Evolutionary conservation across 2,329 filamentous ascomycete genomes (phyloP), one percentile per base, ranked within the genome.

Genomic region (Pyrenochaeta sp.): DNA sequence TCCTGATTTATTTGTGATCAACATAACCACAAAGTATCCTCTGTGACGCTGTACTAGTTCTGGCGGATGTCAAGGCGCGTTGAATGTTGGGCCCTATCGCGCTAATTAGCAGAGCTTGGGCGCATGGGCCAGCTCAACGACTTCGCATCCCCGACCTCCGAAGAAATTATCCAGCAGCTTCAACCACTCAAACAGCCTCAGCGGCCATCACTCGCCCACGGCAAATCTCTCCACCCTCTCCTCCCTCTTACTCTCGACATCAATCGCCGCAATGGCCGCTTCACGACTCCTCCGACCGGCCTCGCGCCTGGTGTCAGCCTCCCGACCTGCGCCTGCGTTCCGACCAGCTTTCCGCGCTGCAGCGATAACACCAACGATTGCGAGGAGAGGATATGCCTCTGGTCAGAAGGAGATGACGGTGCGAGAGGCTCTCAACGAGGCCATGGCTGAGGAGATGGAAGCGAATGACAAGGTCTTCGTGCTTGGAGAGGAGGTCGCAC

Each of bases 381-480:
- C 80, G 59, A 76, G 76, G 75, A 78, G 86, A 72, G 80, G 80
- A 67, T 89, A 88, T 81, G 86, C 86, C 39, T 83, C 84, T 12
- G 79, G 79, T 61, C 90, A 90, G 66, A 97, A 97, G 86, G 92
- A 97, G 78, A 93, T 97, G 83, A 97, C 95, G 44, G 95, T 99
- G 75, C 89, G 95, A 83, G 95, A 99, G 78, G 95, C 95, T 59
- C 85, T 99, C 77, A 99, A 99, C 80, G 94, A 99, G 85, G 95
- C 95, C 60, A 89, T 99, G 77, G 93, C 93, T 47, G 95, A 99
- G 85, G 95, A 99, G 86, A 89, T 99, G 80, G 93, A 97, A 85
- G 79, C 82, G 77, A 96, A 99, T 82, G 86, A 90, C 65, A 98
- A 97, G 86, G 93, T 97, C 72, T 99, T 97, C 80, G 84, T 99